phyloP scores from a whole-genome alignment of 1,139 yeast species.

The Meyerozyma smithsonii region DNA sequence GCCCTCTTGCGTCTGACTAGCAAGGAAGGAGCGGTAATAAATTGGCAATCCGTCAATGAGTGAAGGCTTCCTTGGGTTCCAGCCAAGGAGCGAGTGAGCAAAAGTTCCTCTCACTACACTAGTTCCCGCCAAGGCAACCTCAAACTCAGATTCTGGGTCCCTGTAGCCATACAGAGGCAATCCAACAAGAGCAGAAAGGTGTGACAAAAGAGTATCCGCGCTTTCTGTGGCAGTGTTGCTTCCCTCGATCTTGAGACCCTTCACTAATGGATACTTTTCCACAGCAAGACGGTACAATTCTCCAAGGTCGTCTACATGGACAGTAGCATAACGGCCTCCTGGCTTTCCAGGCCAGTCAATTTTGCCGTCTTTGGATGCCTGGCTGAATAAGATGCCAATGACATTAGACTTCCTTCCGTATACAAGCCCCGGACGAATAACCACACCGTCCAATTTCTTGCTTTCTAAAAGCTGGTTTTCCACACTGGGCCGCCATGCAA shows the following conservation, averaged over 20 bases:
- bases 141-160: constrained; percentile 3
- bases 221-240: constrained; percentile 5
- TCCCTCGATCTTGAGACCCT: constrained; percentile 5
- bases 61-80: constrained; percentile 5
- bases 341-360: constrained; percentile 6
- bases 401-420: constrained; percentile 5
- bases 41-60: constrained; percentile 5
- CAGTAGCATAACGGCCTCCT: constrained; percentile 5
- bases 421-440: constrained; percentile 6
- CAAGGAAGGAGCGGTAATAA: constrained; percentile 2
- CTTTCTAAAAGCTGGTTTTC: constrained; percentile 4
- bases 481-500: constrained; percentile 5
- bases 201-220: constrained; percentile 4
- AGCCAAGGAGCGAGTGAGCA: constrained; percentile 4
- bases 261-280: constrained; percentile 5
- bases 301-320: constrained; percentile 6
- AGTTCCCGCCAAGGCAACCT: constrained; percentile 6
- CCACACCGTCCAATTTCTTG: constrained; percentile 4
- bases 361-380: constrained; percentile 1
- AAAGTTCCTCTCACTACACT: constrained; percentile 5
- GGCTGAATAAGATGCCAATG: constrained; percentile 4
- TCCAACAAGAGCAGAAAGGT: constrained; percentile 2
- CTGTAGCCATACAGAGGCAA: constrained; percentile 2
- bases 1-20: not conserved
- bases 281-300: constrained; percentile 5